Conservation (phyloP, 305 asterid genomes). For the Fraxinus paxiana region DNA sequence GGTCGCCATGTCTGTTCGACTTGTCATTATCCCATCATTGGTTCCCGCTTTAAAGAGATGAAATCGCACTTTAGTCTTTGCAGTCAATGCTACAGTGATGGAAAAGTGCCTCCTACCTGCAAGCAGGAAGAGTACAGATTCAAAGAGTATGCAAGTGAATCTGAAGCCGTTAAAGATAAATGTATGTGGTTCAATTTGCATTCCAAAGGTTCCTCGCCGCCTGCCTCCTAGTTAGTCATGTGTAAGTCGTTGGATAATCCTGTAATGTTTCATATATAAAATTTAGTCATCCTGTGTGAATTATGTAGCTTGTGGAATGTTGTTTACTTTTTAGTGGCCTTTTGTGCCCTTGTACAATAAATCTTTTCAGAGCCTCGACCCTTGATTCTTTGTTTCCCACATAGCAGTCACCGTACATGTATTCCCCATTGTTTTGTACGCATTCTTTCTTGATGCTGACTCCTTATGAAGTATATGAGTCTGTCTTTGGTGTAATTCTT, state of each 20-base stretch:
- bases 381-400: constrained; percentile 28
- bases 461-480: constrained; percentile 11
- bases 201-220: constrained; percentile 57
- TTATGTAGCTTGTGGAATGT: constrained; percentile 33
- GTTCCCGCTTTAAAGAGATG: constrained; percentile 85
- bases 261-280: constrained; percentile 8
- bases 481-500: background rate
- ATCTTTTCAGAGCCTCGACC: constrained; percentile 28
- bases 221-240: constrained; percentile 27
- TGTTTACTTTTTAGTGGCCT: constrained; percentile 4
- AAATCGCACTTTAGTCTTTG: constrained; percentile 72
- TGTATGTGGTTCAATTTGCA: constrained; percentile 76
- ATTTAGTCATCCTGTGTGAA: constrained; percentile 42
- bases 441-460: background rate
- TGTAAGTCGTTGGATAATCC: constrained; percentile 12
- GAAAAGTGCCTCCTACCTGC: constrained; percentile 72
- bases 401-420: constrained; percentile 8
- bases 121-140: constrained; percentile 81
- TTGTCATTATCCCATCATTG: constrained; percentile 80
- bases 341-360: constrained; percentile 49
- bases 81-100: constrained; percentile 78
- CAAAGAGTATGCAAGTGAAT: constrained; percentile 74
- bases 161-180: constrained; percentile 84
- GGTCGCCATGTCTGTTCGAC: constrained; percentile 75
- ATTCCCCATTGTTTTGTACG: background rate